These are phyloP conservation scores for Linum usitatissimum DNA, from an alignment of 345 rosid genomes.

Conservation along the genomic window DNA sequence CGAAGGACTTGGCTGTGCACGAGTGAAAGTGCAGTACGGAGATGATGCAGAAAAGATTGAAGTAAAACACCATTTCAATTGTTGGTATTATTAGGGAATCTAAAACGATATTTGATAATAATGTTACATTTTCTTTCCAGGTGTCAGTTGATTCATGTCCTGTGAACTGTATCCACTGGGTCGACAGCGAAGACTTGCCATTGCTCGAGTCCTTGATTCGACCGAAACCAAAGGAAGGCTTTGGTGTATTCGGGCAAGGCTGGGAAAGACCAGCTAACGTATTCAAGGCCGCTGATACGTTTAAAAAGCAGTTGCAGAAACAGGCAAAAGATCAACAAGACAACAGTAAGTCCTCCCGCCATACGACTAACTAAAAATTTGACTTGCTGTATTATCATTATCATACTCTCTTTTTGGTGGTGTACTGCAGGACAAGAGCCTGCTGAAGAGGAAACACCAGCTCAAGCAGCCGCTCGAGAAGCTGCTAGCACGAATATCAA, in stretches of 20 bases:
- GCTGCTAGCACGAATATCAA: slow-evolving; percentile 30
- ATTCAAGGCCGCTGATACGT: slow-evolving; percentile 42
- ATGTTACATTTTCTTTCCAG: slow-evolving; percentile 16
- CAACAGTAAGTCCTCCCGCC: slow-evolving; percentile 10
- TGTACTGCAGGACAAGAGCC: slow-evolving; percentile 20
- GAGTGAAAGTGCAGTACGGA: slow-evolving; percentile 47
- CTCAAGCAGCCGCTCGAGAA: slow-evolving; percentile 43
- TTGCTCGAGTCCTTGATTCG: slow-evolving; percentile 41
- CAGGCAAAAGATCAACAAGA: slow-evolving; percentile 13
- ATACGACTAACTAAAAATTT: not conserved
- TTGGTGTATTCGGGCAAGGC: slow-evolving; percentile 52
- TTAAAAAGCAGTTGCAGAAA: slow-evolving; percentile 29
- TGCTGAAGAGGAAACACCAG: slow-evolving; percentile 45
- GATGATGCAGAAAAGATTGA: slow-evolving; percentile 37
- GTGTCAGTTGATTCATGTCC: slow-evolving; percentile 56
- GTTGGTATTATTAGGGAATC: not conserved
- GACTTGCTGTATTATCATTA: not conserved
- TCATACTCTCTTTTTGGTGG: not conserved
- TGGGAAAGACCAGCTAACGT: slow-evolving; percentile 51
- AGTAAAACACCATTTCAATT: slow-evolving; percentile 16
- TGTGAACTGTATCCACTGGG: slow-evolving; percentile 56
- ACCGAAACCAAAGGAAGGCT: slow-evolving; percentile 36
- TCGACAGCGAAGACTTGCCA: slow-evolving; percentile 37
- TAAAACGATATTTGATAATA: not conserved
- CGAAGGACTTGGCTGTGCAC: slow-evolving; percentile 37